These are phyloP conservation scores for Dryadomyces quercus-mongolicae DNA, from an alignment of 2,329 filamentous ascomycete genomes.

Conservation along the genomic window DNA sequence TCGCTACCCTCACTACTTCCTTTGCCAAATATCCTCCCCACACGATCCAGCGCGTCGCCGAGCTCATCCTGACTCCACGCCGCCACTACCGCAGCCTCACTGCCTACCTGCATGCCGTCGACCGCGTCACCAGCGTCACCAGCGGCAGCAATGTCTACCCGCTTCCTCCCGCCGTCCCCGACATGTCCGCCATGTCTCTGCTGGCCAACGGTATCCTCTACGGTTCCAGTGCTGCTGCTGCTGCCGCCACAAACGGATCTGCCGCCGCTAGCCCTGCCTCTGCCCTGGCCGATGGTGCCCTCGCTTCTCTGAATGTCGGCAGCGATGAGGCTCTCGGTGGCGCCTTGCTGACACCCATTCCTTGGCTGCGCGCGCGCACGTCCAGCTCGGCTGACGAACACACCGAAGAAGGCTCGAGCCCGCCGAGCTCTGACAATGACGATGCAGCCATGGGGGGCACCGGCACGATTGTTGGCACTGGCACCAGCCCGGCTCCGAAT, in stretches of 20 bases:
- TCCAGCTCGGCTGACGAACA: constrained; percentile 12
- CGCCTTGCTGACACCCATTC: constrained; percentile 83
- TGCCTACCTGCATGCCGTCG: constrained; percentile 79
- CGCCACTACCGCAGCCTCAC: constrained; percentile 72
- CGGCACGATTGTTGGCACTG: constrained; percentile 3
- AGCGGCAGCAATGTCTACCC: constrained; percentile 73
- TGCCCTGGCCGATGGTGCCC: constrained; percentile 14
- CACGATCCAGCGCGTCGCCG: constrained; percentile 82
- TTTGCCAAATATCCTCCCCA: constrained; percentile 75
- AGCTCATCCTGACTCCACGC: constrained; percentile 67
- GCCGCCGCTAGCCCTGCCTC: constrained; percentile 15
- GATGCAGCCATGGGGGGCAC: constrained; percentile 9
- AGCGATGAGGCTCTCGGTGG: constrained; percentile 85
- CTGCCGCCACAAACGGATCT: constrained; percentile 12
- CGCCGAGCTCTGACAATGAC: constrained; percentile 7
- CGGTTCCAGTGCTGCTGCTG: constrained; percentile 19
- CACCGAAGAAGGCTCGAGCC: constrained; percentile 10
- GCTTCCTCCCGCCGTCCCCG: constrained; percentile 54
- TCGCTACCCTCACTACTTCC: constrained; percentile 44
- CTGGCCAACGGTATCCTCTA: constrained; percentile 46
- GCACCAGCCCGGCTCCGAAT: not conserved
- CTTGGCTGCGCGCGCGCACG: constrained; percentile 54
- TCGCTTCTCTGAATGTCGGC: constrained; percentile 38
- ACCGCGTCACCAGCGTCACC: constrained; percentile 82
- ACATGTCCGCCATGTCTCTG: constrained; percentile 40